Conservation (phyloP, 805 yeast genomes). For the Suhomyces sp. region DNA sequence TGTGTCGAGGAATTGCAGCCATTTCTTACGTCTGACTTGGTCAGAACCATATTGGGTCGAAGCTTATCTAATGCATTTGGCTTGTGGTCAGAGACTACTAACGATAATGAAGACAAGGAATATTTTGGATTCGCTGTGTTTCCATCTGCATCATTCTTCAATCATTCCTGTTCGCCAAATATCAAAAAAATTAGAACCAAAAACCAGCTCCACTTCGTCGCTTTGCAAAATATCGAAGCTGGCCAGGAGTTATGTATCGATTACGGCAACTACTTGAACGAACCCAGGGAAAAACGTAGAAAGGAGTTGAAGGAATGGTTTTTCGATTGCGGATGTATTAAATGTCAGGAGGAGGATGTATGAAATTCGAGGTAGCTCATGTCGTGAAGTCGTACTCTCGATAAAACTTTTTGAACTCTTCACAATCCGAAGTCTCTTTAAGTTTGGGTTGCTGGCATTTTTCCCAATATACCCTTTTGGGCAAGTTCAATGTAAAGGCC, state of each 20-base stretch:
- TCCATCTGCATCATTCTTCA: conserved; percentile 65
- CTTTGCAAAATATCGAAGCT: conserved; percentile 35
- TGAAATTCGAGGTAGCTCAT: not conserved
- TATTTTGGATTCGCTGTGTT: conserved; percentile 59
- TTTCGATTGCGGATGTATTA: conserved; percentile 51
- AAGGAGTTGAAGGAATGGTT: conserved; percentile 52
- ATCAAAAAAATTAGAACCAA: conserved; percentile 42
- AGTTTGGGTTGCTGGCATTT: conserved; percentile 61
- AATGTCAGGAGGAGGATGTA: conserved; percentile 34
- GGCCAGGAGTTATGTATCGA: conserved; percentile 58
- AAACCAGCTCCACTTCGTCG: conserved; percentile 40
- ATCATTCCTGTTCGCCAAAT: conserved; percentile 64
- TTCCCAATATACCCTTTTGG: conserved; percentile 72
- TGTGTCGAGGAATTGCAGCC: conserved; percentile 34
- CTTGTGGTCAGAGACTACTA: conserved; percentile 49
- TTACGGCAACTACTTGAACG: conserved; percentile 52
- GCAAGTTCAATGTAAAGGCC: conserved; percentile 58
- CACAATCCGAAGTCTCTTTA: conserved; percentile 66
- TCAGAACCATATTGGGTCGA: conserved; percentile 52
- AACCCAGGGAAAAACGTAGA: conserved; percentile 40
- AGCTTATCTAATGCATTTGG: conserved; percentile 71
- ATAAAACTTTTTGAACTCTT: conserved; percentile 55
- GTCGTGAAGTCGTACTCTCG: conserved; percentile 51
- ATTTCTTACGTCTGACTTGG: conserved; percentile 32
- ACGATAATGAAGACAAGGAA: conserved; percentile 44